These are phyloP conservation scores for Pseudonectria foliicola DNA, from an alignment of 2,329 filamentous ascomycete genomes.

Conservation along the genomic window DNA sequence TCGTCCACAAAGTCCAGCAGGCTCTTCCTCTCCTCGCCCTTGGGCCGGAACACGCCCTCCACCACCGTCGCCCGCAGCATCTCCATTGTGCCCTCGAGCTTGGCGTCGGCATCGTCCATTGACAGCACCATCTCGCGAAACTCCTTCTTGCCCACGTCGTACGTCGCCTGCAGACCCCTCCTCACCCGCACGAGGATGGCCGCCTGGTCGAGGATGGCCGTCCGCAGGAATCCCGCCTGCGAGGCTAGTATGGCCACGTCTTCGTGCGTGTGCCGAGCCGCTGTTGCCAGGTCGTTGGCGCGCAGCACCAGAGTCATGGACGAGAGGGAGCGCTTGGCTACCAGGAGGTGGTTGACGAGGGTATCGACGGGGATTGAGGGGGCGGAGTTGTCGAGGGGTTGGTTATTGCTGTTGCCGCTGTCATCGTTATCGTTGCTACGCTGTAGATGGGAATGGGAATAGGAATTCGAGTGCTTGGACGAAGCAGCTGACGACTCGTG, in stretches of 20 bases:
- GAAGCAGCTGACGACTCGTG: constrained; percentile 30
- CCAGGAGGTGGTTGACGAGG: constrained; percentile 76
- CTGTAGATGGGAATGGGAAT: constrained; percentile 10
- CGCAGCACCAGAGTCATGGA: constrained; percentile 77
- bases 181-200: constrained; percentile 45
- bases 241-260: constrained; percentile 68
- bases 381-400: constrained; percentile 7
- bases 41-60: constrained; percentile 54
- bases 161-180: constrained; percentile 45
- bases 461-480: constrained; percentile 23
- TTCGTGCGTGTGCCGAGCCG: constrained; percentile 68
- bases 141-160: constrained; percentile 51
- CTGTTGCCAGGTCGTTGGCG: constrained; percentile 77
- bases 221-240: constrained; percentile 59
- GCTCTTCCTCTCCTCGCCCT: constrained; percentile 50
- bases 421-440: constrained; percentile 13
- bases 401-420: not conserved
- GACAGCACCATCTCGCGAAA: constrained; percentile 55
- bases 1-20: constrained; percentile 74
- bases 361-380: constrained; percentile 52
- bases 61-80: constrained; percentile 58
- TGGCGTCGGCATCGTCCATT: constrained; percentile 59
- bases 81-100: constrained; percentile 59
- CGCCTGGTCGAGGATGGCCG: constrained; percentile 51
- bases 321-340: constrained; percentile 79